Base-by-base conservation (phyloP, 768 basidiomycete genomes). In the Calocybe indica region DNA sequence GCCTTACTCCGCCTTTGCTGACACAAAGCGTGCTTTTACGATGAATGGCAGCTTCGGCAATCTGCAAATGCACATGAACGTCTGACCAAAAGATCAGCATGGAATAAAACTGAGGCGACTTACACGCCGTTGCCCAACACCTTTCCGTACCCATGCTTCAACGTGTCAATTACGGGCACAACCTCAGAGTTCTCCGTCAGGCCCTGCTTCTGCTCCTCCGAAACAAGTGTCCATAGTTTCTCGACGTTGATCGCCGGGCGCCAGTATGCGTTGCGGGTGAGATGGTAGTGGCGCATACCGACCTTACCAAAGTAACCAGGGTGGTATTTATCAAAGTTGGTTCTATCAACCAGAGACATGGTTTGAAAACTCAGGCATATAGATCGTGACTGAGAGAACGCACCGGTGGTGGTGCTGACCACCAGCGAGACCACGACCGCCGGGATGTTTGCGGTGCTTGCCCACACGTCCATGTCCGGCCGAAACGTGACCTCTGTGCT, bases 231-330 rank as follows among this genome's bases (percentile, higher is more conserved):
- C 92, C 92, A 92, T 45, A 95, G 79, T 75, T 94, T 94, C 81
- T 98, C 96, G 68, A 98, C 84, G 76, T 99, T 99, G 85, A 99
- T 90, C 66, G 86, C 88, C 13, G 95, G 93, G 54, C 87, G 82
- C 93, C 92, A 96, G 71, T 83, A 77, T 58, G 78, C 70, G 71
- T 96, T 96, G 71, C 85, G 85, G 47, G 89, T 92, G 54, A 92
- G 72, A 69, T 99, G 96, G 89, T 88, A 99, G 71, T 86, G 85
- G 66, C 96, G 85, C 95, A 99, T 99, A 91, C 96, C 96, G 68
- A 95, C 92, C 76, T 97, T 97, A 79, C 94, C 94, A 70, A 95
- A 98, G 92, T 97, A 97, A 89, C 94, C 94, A 69, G 93, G 93
- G 75, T 97, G 94, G 87, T 92, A 97, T 75, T 95, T 95, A 73